Conservation (phyloP, 1,139 yeast species). For the Taphrina confusa region DNA sequence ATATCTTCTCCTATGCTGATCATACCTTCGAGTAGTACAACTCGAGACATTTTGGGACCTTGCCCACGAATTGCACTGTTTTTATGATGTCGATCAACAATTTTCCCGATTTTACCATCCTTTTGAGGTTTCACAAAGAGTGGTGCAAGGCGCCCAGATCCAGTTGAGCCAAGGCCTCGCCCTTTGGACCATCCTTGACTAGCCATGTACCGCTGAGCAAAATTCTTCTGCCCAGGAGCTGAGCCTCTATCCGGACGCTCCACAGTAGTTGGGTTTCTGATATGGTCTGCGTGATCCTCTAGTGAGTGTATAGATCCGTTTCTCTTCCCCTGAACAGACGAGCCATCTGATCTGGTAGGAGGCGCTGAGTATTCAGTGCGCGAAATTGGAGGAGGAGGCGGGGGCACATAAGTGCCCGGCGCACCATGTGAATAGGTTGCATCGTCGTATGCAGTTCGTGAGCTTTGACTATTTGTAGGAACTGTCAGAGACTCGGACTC, state of each 20-base stretch:
- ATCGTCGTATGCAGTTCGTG: no score
- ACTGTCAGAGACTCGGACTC: no score
- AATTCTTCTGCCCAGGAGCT: constrained; percentile 28
- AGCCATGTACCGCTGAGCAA: constrained; percentile 33
- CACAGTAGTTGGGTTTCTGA: no score
- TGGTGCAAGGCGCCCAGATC: constrained; percentile 30
- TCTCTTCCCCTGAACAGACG: no score
- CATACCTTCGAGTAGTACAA: constrained; percentile 12
- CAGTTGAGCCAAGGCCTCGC: constrained; percentile 17
- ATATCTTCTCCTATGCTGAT: constrained; percentile 2
- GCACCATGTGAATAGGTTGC: no score
- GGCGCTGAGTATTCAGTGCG: background rate
- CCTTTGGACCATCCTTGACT: constrained; percentile 31
- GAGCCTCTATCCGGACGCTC: no score
- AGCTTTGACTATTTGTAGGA: no score
- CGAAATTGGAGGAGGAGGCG: no score
- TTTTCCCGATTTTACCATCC: constrained; percentile 25
- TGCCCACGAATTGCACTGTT: background rate
- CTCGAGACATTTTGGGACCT: background rate
- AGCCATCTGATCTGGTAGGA: no score
- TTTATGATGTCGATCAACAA: constrained; percentile 12
- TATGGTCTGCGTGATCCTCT: no score
- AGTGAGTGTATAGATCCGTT: no score
- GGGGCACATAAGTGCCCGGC: background rate
- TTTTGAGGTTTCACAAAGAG: constrained; percentile 27